Conservation (phyloP, 2,329 filamentous ascomycete species). For the Akanthomyces lecanii region DNA sequence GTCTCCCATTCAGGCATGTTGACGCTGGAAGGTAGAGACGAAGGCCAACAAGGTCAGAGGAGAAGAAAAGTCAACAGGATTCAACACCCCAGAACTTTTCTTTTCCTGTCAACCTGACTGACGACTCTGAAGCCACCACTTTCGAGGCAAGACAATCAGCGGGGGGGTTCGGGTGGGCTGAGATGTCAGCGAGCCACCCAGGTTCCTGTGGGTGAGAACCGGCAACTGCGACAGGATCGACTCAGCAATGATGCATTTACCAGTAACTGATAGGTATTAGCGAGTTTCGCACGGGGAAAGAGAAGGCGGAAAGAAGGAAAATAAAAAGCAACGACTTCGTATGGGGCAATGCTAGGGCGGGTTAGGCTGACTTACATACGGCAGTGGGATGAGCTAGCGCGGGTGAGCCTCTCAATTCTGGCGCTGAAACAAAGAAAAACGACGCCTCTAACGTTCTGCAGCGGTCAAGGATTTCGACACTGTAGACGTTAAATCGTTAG, state of each 20-base stretch:
- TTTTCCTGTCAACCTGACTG: not conserved
- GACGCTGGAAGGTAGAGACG: not conserved
- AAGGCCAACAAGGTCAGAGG: not conserved
- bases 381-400: not conserved
- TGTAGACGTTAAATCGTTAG: not conserved
- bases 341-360: not conserved
- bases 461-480: not conserved
- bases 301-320: slow-evolving; percentile 15
- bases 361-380: slow-evolving; percentile 5
- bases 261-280: slow-evolving; percentile 6
- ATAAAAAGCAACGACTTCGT: slow-evolving; percentile 2
- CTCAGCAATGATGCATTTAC: slow-evolving; percentile 10
- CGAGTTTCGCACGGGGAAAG: slow-evolving; percentile 4
- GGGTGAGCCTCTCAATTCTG: not conserved
- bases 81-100: not conserved
- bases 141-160: slow-evolving; percentile 17
- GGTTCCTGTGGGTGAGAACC: slow-evolving; percentile 22
- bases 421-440: slow-evolving; percentile 1
- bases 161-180: not conserved
- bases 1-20: slow-evolving; percentile 58
- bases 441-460: not conserved
- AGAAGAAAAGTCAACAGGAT: not conserved
- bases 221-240: slow-evolving; percentile 14
- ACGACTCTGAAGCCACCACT: not conserved
- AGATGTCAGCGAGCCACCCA: slow-evolving; percentile 7